These are phyloP conservation scores for Gnomoniopsis smithogilvyi DNA, from an alignment of 2,329 filamentous ascomycete species.

Conservation along the genomic window DNA sequence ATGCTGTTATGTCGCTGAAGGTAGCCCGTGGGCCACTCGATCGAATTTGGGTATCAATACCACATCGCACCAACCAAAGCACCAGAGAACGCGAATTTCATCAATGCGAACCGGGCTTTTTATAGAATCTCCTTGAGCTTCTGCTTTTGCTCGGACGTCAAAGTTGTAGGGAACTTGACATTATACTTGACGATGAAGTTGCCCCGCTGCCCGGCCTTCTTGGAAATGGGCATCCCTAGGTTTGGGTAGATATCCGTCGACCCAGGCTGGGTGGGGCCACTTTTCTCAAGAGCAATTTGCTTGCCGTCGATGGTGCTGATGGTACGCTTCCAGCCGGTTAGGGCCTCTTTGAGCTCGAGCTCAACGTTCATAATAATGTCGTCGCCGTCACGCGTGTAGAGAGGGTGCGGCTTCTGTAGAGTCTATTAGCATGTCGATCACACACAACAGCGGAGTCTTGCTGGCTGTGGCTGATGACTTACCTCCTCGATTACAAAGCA, in stretches of 20 bases:
- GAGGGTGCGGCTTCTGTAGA: slow-evolving; percentile 75
- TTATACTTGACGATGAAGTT: slow-evolving; percentile 89
- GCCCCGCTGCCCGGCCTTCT: slow-evolving; percentile 79
- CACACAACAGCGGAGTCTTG: background rate
- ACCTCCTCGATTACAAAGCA: slow-evolving; percentile 95
- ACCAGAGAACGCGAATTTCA: background rate
- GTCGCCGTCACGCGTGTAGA: slow-evolving; percentile 84
- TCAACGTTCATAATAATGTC: slow-evolving; percentile 77
- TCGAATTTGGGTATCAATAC: background rate
- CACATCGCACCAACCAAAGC: background rate
- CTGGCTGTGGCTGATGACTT: slow-evolving; percentile 35
- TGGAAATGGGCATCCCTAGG: slow-evolving; percentile 92
- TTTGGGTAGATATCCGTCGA: slow-evolving; percentile 78
- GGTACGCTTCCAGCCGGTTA: slow-evolving; percentile 92
- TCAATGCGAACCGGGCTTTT: slow-evolving; percentile 14
- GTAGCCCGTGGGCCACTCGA: background rate
- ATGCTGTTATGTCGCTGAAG: background rate
- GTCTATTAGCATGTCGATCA: slow-evolving; percentile 35
- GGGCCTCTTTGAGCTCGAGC: slow-evolving; percentile 84
- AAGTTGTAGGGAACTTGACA: slow-evolving; percentile 80
- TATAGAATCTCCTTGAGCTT: slow-evolving; percentile 76
- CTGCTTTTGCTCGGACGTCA: slow-evolving; percentile 77
- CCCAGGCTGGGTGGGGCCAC: slow-evolving; percentile 81
- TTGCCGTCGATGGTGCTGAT: slow-evolving; percentile 91
- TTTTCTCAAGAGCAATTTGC: slow-evolving; percentile 74